phyloP scores from a whole-genome alignment of 768 basidiomycete species.

The Dictyophora rubrovolvata region DNA sequence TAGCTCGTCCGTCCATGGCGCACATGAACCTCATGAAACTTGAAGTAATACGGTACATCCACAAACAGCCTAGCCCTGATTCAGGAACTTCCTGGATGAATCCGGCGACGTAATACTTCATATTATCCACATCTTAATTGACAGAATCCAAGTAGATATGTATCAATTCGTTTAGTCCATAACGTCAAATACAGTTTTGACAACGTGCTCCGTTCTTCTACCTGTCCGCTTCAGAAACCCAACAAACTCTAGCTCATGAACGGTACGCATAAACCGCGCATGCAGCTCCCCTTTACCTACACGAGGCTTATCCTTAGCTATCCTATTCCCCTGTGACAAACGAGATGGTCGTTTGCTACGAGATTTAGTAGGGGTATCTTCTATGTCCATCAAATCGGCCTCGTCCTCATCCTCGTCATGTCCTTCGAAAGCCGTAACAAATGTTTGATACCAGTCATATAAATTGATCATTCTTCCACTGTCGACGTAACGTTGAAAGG shows the following conservation, averaged over 20 bases:
- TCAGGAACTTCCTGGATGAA: too few species aligned
- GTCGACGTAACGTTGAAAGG: constrained; percentile 68
- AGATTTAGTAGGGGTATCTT: constrained; percentile 7
- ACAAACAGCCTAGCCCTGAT: too few species aligned
- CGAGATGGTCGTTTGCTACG: constrained; percentile 14
- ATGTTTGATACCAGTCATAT: constrained; percentile 83
- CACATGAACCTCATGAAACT: too few species aligned
- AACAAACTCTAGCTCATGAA: constrained; percentile 75
- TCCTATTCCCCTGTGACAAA: constrained; percentile 39
- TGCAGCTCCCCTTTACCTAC: constrained; percentile 39
- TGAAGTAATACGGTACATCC: too few species aligned
- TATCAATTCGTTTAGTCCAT: neutral
- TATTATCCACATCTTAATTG: too few species aligned
- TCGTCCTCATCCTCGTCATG: constrained; percentile 22
- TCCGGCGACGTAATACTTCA: too few species aligned
- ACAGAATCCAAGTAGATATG: neutral
- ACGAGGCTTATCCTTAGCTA: constrained; percentile 14
- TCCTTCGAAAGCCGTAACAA: constrained; percentile 50
- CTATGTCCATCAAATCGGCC: constrained; percentile 3
- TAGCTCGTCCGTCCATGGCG: too few species aligned
- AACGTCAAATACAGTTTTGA: constrained; percentile 53
- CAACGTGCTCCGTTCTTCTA: constrained; percentile 67
- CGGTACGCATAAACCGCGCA: constrained; percentile 65
- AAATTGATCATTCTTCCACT: constrained; percentile 78
- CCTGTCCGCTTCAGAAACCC: constrained; percentile 75